Base-by-base conservation (phyloP, 2,329 filamentous ascomycete genomes). In the Aspergillus clavatus region DNA sequence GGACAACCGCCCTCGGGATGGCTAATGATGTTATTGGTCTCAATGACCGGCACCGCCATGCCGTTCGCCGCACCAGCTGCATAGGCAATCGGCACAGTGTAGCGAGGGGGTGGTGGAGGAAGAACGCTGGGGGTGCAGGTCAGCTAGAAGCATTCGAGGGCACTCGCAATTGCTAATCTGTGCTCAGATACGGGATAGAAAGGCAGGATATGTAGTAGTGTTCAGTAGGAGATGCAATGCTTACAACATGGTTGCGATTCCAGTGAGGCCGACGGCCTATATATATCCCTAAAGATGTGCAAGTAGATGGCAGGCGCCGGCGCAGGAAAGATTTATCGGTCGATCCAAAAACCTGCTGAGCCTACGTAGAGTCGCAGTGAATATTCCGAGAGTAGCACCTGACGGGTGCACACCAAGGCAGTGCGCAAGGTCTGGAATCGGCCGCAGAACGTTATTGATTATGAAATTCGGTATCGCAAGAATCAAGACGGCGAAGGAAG, bases 11-110 rank as follows among this genome's bases (percentile, higher is more conserved):
- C 87, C 27, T 82, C 82, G 19, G 88, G 91, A 59, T 87, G 86
- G 46, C 81, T 82, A 50, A 98, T 74, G 29, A 83, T 85, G 65
- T 97, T 98, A 70, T 93, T 95, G 43, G 91, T 96, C 77, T 98
- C 93, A 61, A 95, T 85, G 67, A 95, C 81, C 28, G 86, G 84
- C 28, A 81, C 76, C 41, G 82, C 76, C 65, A 84, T 78, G 51
- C 83, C 83, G 60, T 83, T 79, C 54, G 81, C 81, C 43, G 84
- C 78, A 53, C 81, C 81, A 57, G 84, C 83, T 72, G 87, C 86
- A 67, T 86, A 86, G 53, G 84, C 82, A 60, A 81, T 77, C 61
- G 81, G 79, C 54, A 82, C 80, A 45, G 87, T 85, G 74, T 95
- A 96, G 67, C 89, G 82, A 48, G 87, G 84, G 50, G 87, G 89